Evolutionary conservation across 2,329 filamentous ascomycete genomes (phyloP).

Genomic region (Gaeumannomyces tritici): DNA sequence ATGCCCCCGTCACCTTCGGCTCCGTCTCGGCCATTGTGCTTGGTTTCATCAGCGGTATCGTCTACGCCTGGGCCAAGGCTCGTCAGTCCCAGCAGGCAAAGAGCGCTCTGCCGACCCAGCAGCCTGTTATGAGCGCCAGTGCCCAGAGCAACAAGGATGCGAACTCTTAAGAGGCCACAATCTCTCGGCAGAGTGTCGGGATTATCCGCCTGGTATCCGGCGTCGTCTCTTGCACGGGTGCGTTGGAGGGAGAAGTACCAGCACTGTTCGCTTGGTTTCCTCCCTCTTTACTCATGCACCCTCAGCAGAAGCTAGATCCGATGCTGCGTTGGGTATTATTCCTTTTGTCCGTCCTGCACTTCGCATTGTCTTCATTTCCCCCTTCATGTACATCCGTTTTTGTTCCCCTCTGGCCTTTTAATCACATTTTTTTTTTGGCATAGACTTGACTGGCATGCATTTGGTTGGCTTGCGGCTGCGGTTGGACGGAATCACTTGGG

Average conservation of each 20-base stretch:
- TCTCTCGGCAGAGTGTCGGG: background rate
- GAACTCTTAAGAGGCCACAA: constrained; percentile 10
- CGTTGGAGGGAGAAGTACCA: background rate
- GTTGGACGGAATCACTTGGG: background rate
- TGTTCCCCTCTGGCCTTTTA: background rate
- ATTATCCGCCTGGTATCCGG: background rate
- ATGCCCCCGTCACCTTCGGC: constrained; percentile 84
- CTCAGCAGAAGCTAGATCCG: background rate
- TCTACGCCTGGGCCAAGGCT: constrained; percentile 82
- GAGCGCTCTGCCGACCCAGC: constrained; percentile 57
- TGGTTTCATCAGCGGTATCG: constrained; percentile 84
- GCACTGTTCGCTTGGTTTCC: background rate
- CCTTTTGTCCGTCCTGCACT: background rate
- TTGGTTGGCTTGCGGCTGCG: background rate
- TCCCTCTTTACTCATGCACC: background rate
- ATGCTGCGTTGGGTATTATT: background rate
- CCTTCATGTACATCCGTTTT: constrained; percentile 3
- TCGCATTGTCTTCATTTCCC: background rate
- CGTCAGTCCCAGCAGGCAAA: constrained; percentile 62
- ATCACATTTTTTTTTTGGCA: background rate
- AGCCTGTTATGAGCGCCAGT: constrained; percentile 75
- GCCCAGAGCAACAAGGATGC: constrained; percentile 84
- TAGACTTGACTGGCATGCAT: background rate
- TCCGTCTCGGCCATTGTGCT: constrained; percentile 86
- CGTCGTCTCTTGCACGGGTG: background rate